Evolutionary conservation across 140 eudicot species (phyloP).

Genomic region (Cichorium intybus): DNA sequence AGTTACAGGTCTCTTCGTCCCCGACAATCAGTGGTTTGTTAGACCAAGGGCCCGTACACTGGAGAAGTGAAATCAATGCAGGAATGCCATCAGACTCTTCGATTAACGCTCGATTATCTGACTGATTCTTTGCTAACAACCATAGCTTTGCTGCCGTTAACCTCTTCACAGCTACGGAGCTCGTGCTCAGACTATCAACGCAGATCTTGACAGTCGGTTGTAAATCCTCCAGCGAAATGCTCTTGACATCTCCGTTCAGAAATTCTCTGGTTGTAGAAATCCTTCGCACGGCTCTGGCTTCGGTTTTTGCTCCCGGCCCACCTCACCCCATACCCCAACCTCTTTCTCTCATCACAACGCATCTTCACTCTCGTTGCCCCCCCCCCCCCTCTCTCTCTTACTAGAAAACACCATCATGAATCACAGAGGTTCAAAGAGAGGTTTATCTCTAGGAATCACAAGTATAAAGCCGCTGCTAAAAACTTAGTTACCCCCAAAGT

Average conservation of each 20-base stretch:
- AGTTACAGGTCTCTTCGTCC: conserved; percentile 65
- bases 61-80: conserved; percentile 61
- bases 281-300: conserved; percentile 71
- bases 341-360: too few species aligned
- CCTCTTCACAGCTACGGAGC: conserved; percentile 56
- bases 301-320: conserved; percentile 13
- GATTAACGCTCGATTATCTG: conserved; percentile 80
- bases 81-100: conserved; percentile 91
- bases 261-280: conserved; percentile 59
- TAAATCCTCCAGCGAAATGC: conserved; percentile 83
- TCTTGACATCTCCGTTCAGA: conserved; percentile 79
- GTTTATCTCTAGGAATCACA: too few species aligned
- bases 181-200: conserved; percentile 61
- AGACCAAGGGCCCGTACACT: conserved; percentile 73
- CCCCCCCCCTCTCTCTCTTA: too few species aligned
- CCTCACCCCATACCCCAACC: too few species aligned
- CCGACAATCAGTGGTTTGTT: conserved; percentile 47
- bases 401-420: too few species aligned
- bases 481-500: too few species aligned
- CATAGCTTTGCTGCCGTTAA: conserved; percentile 82
- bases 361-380: too few species aligned
- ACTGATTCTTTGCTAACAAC: conserved; percentile 71
- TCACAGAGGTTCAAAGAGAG: too few species aligned
- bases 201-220: conserved; percentile 86
- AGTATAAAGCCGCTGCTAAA: too few species aligned